Conservation (phyloP, 1,284 basidiomycete species). For the Microbotryum scabiosae region DNA sequence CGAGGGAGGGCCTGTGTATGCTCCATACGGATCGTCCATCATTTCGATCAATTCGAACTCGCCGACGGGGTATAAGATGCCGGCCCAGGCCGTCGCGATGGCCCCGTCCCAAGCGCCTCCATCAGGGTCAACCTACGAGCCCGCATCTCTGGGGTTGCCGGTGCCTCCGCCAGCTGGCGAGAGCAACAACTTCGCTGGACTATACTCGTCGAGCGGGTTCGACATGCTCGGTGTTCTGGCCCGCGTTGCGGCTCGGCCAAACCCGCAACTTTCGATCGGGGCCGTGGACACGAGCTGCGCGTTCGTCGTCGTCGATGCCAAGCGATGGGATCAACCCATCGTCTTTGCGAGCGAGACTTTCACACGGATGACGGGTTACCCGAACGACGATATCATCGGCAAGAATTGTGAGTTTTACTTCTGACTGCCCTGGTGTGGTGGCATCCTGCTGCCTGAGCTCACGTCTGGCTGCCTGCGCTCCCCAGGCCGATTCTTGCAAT, state of each 20-base stretch:
- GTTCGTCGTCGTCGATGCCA: constrained; percentile 77
- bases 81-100: constrained; percentile 10
- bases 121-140: constrained; percentile 22
- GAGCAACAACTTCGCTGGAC: constrained; percentile 36
- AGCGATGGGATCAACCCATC: constrained; percentile 70
- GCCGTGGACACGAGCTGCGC: constrained; percentile 85
- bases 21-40: constrained; percentile 35
- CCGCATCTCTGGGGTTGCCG: constrained; percentile 25
- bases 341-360: constrained; percentile 80
- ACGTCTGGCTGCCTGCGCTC: neutral
- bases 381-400: constrained; percentile 69
- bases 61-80: constrained; percentile 28
- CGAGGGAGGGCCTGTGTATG: constrained; percentile 26
- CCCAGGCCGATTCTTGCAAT: constrained; percentile 49
- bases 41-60: constrained; percentile 30
- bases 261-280: constrained; percentile 69
- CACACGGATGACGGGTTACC: constrained; percentile 72
- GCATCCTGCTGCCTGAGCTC: neutral
- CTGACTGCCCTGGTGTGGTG: neutral
- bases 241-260: constrained; percentile 62
- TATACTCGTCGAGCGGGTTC: constrained; percentile 82
- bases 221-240: constrained; percentile 76
- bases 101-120: constrained; percentile 2
- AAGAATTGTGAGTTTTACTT: constrained; percentile 54
- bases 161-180: constrained; percentile 18